phyloP scores from a whole-genome alignment of 2,329 filamentous ascomycete genomes.

The Thermoascus crustaceus region DNA sequence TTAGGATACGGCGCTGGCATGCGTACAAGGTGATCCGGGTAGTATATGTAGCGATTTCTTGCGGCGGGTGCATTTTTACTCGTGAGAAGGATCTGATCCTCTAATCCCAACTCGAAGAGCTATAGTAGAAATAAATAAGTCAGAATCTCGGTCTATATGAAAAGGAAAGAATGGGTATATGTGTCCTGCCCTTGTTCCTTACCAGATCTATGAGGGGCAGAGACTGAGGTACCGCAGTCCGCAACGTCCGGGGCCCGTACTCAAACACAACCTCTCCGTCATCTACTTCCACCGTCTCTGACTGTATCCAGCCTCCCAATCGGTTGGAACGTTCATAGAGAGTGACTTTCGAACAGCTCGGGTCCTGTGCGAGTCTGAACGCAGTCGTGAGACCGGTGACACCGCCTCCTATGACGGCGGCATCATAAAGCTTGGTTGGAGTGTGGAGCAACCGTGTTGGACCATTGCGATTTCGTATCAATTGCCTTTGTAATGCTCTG shows the following conservation, averaged over 20 bases:
- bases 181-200: conserved; percentile 18
- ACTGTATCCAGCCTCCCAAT: conserved; percentile 78
- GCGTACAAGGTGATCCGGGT: conserved; percentile 69
- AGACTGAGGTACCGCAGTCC: conserved; percentile 50
- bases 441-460: conserved; percentile 13
- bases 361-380: conserved; percentile 63
- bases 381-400: conserved; percentile 74
- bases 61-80: conserved; percentile 44
- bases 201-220: conserved; percentile 65
- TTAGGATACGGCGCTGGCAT: conserved; percentile 43
- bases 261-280: conserved; percentile 67
- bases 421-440: conserved; percentile 26
- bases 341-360: conserved; percentile 64
- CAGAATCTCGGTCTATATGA: neutral
- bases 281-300: conserved; percentile 50
- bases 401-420: conserved; percentile 71
- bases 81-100: conserved; percentile 49
- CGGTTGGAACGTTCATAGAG: conserved; percentile 65
- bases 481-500: conserved; percentile 12
- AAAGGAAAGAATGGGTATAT: no score
- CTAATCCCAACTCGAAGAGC: conserved; percentile 51
- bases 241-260: conserved; percentile 70
- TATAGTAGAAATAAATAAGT: conserved; percentile 24
- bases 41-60: conserved; percentile 72
- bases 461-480: conserved; percentile 10